A percentile compares a stretch with the other conserved stretches of the same genome.
phyloP scores from a whole-genome alignment of 495 filamentous ascomycete species.

The Pseudoneurospora amorphoporcata region DNA sequence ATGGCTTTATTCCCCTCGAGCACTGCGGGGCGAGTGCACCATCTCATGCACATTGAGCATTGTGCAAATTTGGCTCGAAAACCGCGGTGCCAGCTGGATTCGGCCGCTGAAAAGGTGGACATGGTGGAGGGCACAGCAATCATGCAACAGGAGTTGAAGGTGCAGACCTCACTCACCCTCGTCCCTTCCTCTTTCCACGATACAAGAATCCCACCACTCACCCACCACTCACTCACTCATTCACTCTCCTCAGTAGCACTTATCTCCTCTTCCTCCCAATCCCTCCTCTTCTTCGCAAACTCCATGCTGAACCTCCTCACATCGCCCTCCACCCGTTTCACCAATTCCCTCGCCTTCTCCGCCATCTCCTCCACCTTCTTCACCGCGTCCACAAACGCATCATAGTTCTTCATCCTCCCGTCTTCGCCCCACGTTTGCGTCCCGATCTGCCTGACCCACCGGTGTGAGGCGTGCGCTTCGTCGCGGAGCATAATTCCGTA shows the following conservation, averaged over 20 bases:
- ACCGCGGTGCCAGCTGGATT: background rate
- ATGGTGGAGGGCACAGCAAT: background rate
- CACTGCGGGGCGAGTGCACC: background rate
- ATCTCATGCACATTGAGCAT: background rate
- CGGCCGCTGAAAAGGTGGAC: background rate
- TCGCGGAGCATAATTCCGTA: background rate
- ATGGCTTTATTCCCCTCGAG: background rate
- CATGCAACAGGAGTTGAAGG: background rate
- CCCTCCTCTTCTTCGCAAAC: background rate
- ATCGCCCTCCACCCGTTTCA: background rate
- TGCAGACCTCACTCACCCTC: background rate
- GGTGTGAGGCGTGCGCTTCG: background rate
- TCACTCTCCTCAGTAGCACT: background rate
- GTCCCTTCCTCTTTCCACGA: background rate
- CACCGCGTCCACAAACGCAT: background rate
- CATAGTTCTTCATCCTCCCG: background rate
- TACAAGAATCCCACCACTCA: background rate
- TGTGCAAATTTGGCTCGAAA: background rate
- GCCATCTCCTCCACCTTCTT: background rate
- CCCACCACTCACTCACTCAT: background rate
- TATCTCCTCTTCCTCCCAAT: background rate
- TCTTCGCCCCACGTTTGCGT: background rate
- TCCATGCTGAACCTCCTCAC: background rate
- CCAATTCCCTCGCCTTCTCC: background rate
- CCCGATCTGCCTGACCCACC: background rate